Percentiles rank a stretch among this genome's conserved stretches.
Conservation (phyloP, 306 rosid species). For the Casuarina cunninghamiana region DNA sequence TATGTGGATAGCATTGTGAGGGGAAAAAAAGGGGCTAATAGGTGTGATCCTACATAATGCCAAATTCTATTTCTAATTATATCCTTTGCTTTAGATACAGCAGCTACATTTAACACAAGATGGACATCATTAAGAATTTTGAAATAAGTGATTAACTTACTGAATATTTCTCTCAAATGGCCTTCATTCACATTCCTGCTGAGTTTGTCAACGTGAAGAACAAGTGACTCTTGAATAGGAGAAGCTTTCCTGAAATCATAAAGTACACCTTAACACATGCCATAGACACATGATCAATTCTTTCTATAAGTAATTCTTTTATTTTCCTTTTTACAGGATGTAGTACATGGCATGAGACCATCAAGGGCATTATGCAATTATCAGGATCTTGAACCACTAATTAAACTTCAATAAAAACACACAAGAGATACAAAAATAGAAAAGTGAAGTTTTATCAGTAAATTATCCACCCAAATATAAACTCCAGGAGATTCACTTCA, state of each 20-base stretch:
- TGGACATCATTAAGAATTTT: constrained; percentile 16
- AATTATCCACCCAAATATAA: not conserved
- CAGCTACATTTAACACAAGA: not conserved
- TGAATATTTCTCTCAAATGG: constrained; percentile 82
- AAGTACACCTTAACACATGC: constrained; percentile 8
- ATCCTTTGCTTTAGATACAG: not conserved
- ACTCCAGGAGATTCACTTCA: not conserved
- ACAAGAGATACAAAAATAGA: not conserved
- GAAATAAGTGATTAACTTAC: constrained; percentile 49
- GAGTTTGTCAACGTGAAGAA: constrained; percentile 80
- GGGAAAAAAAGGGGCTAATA: not conserved
- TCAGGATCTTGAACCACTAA: not conserved
- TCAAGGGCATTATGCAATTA: not conserved
- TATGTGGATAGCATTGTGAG: not conserved
- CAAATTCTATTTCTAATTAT: not conserved
- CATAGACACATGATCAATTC: not conserved
- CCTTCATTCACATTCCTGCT: constrained; percentile 96
- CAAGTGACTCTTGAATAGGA: constrained; percentile 76
- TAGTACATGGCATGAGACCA: not conserved
- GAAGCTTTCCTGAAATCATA: constrained; percentile 71
- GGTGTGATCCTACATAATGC: not conserved
- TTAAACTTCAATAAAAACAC: not conserved
- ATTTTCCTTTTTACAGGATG: not conserved
- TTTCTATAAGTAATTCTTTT: not conserved
- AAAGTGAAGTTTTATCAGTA: not conserved